Evolutionary conservation across 257 asterid genomes (phyloP), one percentile per base, ranked within the genome.

Genomic region (Nicotiana undulata): DNA sequence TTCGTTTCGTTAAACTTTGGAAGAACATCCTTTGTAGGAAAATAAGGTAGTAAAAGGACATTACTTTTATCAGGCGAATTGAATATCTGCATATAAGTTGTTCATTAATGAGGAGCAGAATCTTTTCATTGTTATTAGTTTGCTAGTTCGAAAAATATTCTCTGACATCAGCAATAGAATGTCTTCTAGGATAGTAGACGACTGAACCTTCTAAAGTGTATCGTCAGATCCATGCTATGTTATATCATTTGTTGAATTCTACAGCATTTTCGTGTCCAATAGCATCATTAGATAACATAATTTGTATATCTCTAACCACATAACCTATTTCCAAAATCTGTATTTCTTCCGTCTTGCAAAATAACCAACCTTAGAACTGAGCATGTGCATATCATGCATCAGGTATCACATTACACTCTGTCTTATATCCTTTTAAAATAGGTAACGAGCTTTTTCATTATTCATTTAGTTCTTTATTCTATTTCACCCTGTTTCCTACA

Each of bases 201-300:
- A 76, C 81, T 82, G 87, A 55, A 83, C 74, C 82, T 80, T 80
- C 78, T 84, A 83, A 78, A 65, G 46, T 22, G 53, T 56, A 68
- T 77, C 75, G 55, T 78, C 76, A 86, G 88, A 92, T 76, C 84
- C 91, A n/a, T 20, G 56, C 76, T 68, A 40, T 40, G 76, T 9
- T 40, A 68, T 22, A 40, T 68, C 75, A 66, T 34, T 67, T 67
- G 10, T 34, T 32, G 53, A 67, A 34, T 67, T n/a, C 76, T 37
- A n/a, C 53, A 9, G 76, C 55, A 67, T 32, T 44, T 5, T 20
- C 0, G 4, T 44, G 77, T 37, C 0, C 58, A 6, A 70, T 70
- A 70, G 17, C 17, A 70, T 40, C 24, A 40, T 68, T 44, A 40
- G 13, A 70, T 40, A 40, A 1, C 49, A 40, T 40, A 40, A 26